Conservation (phyloP, 352 stramenopile genomes). For the Pythium pyrilobum region DNA sequence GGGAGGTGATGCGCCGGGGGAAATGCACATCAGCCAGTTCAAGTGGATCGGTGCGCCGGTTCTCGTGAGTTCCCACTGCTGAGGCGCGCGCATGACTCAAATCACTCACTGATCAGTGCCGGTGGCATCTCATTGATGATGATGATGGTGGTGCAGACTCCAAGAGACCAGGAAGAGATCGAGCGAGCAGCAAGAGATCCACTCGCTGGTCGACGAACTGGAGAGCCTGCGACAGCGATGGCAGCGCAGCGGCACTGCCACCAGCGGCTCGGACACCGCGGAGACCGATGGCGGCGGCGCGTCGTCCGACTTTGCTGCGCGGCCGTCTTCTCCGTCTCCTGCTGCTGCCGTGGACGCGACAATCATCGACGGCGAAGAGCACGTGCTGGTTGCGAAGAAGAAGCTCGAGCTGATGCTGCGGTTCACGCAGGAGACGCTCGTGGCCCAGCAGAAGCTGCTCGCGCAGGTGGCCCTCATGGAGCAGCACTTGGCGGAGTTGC, state of each 20-base stretch:
- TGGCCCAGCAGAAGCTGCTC: constrained; percentile 55
- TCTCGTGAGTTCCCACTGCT: neutral
- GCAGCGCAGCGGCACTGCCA: too few relatives aligned
- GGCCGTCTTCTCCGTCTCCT: too few relatives aligned
- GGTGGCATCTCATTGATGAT: too few relatives aligned
- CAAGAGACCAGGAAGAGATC: neutral
- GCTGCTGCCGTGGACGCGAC: too few relatives aligned
- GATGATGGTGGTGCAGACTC: neutral
- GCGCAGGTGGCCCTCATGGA: constrained; percentile 39
- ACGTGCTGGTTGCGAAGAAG: constrained; percentile 37
- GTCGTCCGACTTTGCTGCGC: too few relatives aligned
- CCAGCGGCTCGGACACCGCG: too few relatives aligned
- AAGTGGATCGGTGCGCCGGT: too few relatives aligned
- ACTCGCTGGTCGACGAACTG: constrained; percentile 46
- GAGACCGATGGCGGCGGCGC: too few relatives aligned
- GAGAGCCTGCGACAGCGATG: constrained; percentile 46
- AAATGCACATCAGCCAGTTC: too few relatives aligned
- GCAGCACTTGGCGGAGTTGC: constrained; percentile 1
- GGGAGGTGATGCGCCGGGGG: constrained; percentile 27
- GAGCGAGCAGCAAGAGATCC: constrained; percentile 50
- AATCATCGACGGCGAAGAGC: constrained; percentile 11
- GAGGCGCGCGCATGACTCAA: neutral
- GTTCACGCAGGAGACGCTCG: constrained; percentile 49
- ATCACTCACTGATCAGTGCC: neutral
- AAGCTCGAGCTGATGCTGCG: constrained; percentile 55